Conservation (phyloP, 352 stramenopile genomes). For the Aphanomyces invadans region DNA sequence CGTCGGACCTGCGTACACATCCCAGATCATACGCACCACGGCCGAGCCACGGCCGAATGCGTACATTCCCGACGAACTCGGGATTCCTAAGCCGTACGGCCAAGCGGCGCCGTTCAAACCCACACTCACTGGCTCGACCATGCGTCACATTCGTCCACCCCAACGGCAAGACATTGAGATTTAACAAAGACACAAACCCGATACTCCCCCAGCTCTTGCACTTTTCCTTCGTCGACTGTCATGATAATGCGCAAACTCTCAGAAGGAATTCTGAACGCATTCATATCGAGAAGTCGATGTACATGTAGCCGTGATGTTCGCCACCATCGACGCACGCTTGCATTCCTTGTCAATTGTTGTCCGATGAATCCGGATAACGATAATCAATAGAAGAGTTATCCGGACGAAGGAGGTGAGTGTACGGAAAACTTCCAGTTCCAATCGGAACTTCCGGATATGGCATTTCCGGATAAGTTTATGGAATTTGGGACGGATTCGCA, state of each 20-base stretch:
- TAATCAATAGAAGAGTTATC: neutral
- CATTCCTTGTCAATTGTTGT: too few species aligned
- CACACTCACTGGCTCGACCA: conserved; percentile 71
- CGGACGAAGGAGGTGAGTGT: too few species aligned
- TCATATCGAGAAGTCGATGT: too few species aligned
- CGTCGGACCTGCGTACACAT: conserved; percentile 32
- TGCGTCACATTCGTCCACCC: conserved; percentile 88
- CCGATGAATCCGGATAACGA: too few species aligned
- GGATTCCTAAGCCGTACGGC: conserved; percentile 91
- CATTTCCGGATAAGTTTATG: neutral
- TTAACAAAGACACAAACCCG: conserved; percentile 30
- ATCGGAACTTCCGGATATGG: too few species aligned
- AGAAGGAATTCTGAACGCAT: too few species aligned
- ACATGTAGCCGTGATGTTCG: too few species aligned
- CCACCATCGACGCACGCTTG: too few species aligned
- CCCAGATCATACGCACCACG: conserved; percentile 79
- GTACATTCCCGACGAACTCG: conserved; percentile 90
- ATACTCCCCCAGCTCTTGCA: too few species aligned
- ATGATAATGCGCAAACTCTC: too few species aligned
- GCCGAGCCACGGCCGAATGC: conserved; percentile 88
- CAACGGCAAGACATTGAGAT: conserved; percentile 89
- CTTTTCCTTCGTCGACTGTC: too few species aligned
- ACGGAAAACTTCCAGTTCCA: too few species aligned
- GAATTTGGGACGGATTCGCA: neutral
- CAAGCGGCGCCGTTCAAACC: conserved; percentile 89